Conservation (phyloP, 2,329 filamentous ascomycete genomes). For the Didymosphaeria variabile region DNA sequence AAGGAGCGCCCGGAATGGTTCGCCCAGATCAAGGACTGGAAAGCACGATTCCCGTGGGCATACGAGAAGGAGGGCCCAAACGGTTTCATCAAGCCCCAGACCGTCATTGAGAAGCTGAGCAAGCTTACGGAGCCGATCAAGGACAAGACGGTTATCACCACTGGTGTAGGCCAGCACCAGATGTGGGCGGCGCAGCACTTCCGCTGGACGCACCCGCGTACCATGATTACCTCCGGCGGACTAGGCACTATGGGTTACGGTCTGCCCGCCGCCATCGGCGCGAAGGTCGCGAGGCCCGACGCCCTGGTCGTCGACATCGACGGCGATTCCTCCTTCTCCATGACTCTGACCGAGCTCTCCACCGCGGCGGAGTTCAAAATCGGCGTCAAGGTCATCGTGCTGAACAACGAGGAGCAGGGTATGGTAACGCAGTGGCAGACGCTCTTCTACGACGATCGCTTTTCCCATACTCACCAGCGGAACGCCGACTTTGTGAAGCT, state of each 20-base stretch:
- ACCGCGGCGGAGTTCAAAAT: constrained; percentile 97
- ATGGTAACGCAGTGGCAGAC: constrained; percentile 99
- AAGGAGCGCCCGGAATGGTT: constrained; percentile 86
- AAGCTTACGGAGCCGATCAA: constrained; percentile 82
- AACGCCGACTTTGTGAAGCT: constrained; percentile 98
- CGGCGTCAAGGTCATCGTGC: constrained; percentile 89
- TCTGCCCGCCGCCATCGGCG: constrained; percentile 92
- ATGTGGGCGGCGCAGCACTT: constrained; percentile 99
- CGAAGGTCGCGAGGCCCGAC: constrained; percentile 85
- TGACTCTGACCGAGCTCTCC: constrained; percentile 95
- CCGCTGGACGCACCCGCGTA: constrained; percentile 89
- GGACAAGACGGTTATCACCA: constrained; percentile 85
- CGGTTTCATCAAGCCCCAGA: constrained; percentile 92
- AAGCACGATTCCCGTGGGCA: constrained; percentile 85
- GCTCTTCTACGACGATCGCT: constrained; percentile 95
- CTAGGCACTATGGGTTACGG: constrained; percentile 97
- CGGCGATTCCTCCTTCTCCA: constrained; percentile 98
- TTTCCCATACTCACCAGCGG: constrained; percentile 88
- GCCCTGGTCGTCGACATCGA: constrained; percentile 94
- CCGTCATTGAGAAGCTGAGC: constrained; percentile 88
- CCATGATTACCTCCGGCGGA: constrained; percentile 96
- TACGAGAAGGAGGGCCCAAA: constrained; percentile 81
- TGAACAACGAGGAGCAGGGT: constrained; percentile 98
- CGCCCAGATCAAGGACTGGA: constrained; percentile 87
- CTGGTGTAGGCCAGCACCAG: constrained; percentile 96